These are phyloP conservation scores for Yamadazyma membranifaciens DNA, from an alignment of 1,139 yeast genomes.

Conservation along the genomic window DNA sequence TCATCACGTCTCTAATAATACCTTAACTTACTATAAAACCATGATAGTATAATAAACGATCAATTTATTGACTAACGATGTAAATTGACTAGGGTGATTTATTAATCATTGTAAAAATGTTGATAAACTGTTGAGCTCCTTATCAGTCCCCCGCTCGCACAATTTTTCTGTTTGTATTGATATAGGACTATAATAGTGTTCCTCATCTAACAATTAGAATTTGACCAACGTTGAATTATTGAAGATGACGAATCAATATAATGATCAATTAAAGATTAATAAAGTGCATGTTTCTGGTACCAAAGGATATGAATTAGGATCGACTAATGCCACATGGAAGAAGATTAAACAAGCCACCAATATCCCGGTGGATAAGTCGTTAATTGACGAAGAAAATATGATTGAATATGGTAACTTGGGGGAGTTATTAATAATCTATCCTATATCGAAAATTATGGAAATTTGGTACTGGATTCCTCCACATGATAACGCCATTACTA, in stretches of 20 bases:
- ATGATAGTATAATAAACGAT: too few relatives aligned
- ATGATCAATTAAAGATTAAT: constrained; percentile 21
- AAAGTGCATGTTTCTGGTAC: constrained; percentile 23
- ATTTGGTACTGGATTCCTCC: constrained; percentile 53
- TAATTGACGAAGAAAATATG: constrained; percentile 11
- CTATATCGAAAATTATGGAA: constrained; percentile 29
- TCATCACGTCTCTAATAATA: too few relatives aligned
- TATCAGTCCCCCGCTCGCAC: constrained; percentile 9
- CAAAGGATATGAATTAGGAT: constrained; percentile 39
- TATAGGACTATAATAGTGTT: not conserved
- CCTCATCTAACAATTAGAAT: too few relatives aligned
- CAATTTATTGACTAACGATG: too few relatives aligned
- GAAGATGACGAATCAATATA: constrained; percentile 14
- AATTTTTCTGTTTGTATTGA: constrained; percentile 1
- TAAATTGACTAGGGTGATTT: too few relatives aligned
- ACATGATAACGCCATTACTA: constrained; percentile 2
- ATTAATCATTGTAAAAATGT: not conserved
- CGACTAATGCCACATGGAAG: constrained; percentile 46
- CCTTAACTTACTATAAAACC: too few relatives aligned
- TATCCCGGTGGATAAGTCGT: constrained; percentile 6
- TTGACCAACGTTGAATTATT: too few relatives aligned
- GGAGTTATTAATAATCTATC: constrained; percentile 41
- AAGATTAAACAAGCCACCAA: constrained; percentile 38
- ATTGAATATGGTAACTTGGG: constrained; percentile 45
- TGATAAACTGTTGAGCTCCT: constrained; percentile 3